Conservation (phyloP, 176 grass and related monocot species). For the Oryza meridionalis region DNA sequence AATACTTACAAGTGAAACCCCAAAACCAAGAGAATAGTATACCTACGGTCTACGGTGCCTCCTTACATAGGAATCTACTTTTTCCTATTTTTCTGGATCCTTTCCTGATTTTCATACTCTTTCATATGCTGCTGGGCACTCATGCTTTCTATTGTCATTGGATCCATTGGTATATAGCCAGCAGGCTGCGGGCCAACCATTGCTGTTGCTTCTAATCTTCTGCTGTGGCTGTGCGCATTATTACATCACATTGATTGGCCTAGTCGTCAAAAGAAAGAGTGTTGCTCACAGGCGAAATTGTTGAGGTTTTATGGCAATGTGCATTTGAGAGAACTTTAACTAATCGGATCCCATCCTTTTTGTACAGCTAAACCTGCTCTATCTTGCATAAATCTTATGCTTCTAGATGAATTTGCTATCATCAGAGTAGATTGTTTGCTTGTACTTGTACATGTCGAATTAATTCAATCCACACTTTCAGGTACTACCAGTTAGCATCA, state of each 20-base stretch:
- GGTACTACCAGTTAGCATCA: conserved; percentile 73
- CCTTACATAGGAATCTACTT: background rate
- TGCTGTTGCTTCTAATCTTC: background rate
- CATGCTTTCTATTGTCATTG: background rate
- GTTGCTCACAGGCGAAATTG: background rate
- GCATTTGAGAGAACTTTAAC: conserved; percentile 7
- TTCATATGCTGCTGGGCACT: background rate
- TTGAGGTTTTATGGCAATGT: conserved; percentile 2
- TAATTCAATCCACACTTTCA: conserved; percentile 36
- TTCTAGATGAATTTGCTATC: conserved; percentile 26
- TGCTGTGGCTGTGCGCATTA: background rate
- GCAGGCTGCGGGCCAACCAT: background rate
- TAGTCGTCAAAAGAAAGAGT: background rate
- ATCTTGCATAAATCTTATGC: background rate
- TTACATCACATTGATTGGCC: background rate
- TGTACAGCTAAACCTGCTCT: conserved; percentile 15
- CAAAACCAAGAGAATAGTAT: background rate
- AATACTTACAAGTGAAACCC: background rate
- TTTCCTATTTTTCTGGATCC: background rate
- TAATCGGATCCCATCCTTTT: background rate
- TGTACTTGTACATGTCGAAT: conserved; percentile 6
- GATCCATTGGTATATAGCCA: background rate
- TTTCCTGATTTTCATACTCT: background rate
- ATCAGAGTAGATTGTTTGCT: conserved; percentile 23
- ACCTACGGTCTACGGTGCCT: background rate